Evolutionary conservation across 257 asterid species (phyloP).

Genomic region (Leptodermis oblonga): DNA sequence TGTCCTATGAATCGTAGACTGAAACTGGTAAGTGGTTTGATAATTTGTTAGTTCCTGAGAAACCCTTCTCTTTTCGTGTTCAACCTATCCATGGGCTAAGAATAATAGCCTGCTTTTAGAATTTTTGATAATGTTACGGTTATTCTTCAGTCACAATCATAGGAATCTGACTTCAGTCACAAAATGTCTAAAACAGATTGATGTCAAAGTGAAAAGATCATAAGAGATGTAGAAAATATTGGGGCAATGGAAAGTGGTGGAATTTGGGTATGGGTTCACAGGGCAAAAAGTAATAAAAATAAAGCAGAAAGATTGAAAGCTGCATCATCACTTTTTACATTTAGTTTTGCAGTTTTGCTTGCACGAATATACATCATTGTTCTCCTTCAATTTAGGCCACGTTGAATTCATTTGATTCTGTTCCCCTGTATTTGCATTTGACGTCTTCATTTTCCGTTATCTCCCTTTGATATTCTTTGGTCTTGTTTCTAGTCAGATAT

Average conservation of each 20-base stretch:
- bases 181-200: not conserved
- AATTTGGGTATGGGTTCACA: not conserved
- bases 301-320: not conserved
- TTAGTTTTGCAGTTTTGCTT: slow-evolving; percentile 8
- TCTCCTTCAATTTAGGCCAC: not conserved
- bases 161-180: not conserved
- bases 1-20: not conserved
- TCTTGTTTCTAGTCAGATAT: slow-evolving; percentile 74
- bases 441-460: not conserved
- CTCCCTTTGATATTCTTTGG: slow-evolving; percentile 23
- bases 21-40: not conserved
- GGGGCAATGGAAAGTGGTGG: not conserved
- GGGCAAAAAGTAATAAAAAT: not conserved
- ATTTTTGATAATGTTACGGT: not conserved
- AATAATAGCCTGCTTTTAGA: not conserved
- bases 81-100: not conserved
- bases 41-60: not conserved
- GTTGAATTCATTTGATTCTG: not conserved
- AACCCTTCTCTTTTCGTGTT: not conserved
- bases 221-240: not conserved
- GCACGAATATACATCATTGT: not conserved
- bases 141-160: not conserved
- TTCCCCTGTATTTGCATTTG: not conserved
- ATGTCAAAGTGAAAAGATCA: not conserved
- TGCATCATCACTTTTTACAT: not conserved